Conservation (phyloP, 495 filamentous ascomycete genomes). For the Hapsidospora chrysogenum region DNA sequence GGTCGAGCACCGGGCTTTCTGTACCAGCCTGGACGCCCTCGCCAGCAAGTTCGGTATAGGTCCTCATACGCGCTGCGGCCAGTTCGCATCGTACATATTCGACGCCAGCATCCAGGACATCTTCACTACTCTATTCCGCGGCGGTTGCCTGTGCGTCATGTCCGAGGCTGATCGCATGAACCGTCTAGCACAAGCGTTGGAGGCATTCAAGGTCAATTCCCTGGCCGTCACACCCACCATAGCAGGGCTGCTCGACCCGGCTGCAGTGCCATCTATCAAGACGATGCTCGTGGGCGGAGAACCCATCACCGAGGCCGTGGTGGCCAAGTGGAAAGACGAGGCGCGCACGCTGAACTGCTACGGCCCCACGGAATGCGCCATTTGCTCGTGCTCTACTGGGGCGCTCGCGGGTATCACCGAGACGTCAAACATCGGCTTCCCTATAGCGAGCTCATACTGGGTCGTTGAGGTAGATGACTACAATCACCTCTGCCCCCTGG, state of each 20-base stretch:
- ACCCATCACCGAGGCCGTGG: background rate
- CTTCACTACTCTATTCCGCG: background rate
- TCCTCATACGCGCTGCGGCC: background rate
- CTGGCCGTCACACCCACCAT: constrained; percentile 25
- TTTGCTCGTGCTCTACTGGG: constrained; percentile 9
- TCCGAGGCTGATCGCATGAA: background rate
- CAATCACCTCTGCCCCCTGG: constrained; percentile 25
- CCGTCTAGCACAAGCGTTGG: constrained; percentile 3
- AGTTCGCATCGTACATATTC: background rate
- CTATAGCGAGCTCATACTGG: constrained; percentile 25
- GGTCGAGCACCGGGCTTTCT: constrained; percentile 23
- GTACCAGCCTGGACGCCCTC: constrained; percentile 5
- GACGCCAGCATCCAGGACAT: background rate
- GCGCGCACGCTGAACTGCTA: constrained; percentile 26
- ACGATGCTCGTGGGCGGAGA: constrained; percentile 18
- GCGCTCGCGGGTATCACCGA: constrained; percentile 9
- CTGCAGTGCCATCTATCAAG: constrained; percentile 17
- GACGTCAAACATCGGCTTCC: constrained; percentile 20
- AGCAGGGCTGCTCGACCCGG: constrained; percentile 22
- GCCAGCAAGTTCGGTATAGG: constrained; percentile 12
- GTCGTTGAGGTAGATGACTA: constrained; percentile 29
- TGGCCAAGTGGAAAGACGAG: constrained; percentile 23
- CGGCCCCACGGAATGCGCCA: constrained; percentile 24
- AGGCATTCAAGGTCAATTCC: background rate
- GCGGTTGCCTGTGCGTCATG: background rate